phyloP scores from a whole-genome alignment of 2,329 filamentous ascomycete species.

The Fusarium armeniacum region DNA sequence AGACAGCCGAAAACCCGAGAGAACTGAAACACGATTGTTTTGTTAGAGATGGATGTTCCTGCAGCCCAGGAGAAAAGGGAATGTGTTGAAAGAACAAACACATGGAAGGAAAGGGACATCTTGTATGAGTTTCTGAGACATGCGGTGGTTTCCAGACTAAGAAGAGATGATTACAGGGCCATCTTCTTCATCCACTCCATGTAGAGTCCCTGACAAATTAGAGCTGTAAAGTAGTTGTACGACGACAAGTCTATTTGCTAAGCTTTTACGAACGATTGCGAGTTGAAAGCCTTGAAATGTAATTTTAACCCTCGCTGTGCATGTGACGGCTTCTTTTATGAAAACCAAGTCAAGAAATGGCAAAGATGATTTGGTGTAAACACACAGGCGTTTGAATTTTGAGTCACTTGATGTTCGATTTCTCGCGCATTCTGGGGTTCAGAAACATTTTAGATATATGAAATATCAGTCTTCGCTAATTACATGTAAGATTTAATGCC shows the following conservation, averaged over 20 bases:
- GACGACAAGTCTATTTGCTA: not conserved
- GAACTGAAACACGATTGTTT: not conserved
- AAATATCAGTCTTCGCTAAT: constrained; percentile 18
- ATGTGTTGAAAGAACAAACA: not conserved
- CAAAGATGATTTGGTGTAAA: not conserved
- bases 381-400: too few species aligned
- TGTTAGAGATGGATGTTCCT: not conserved
- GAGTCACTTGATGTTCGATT: too few species aligned
- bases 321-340: not conserved
- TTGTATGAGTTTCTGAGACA: not conserved
- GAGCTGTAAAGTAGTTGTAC: not conserved
- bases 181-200: not conserved
- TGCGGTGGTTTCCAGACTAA: not conserved
- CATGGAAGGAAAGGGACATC: not conserved
- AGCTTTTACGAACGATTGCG: not conserved
- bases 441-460: constrained; percentile 8
- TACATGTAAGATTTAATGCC: constrained; percentile 8
- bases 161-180: not conserved
- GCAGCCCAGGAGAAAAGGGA: not conserved
- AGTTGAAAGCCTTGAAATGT: not conserved
- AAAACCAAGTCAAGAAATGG: not conserved
- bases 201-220: not conserved
- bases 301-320: not conserved
- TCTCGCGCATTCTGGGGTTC: too few species aligned
- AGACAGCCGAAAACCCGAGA: not conserved